Evolutionary conservation across 2,329 filamentous ascomycete species (phyloP).

Genomic region (Fusarium robinianum): DNA sequence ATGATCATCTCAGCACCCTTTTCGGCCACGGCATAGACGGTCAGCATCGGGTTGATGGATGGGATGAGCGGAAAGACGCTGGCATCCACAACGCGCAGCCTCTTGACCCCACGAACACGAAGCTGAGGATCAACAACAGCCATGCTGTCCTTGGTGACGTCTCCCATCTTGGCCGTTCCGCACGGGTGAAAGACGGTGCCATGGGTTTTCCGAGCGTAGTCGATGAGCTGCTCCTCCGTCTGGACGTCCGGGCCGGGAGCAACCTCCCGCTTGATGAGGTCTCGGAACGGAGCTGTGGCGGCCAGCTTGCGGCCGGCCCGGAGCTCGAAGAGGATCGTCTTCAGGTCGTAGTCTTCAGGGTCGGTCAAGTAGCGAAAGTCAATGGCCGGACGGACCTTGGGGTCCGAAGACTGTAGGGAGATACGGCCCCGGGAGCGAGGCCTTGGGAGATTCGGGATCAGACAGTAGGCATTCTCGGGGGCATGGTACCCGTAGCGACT

Average conservation of each 20-base stretch:
- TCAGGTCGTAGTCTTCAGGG: constrained; percentile 78
- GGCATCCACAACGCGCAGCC: constrained; percentile 78
- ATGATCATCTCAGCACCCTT: constrained; percentile 76
- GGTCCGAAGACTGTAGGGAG: constrained; percentile 75
- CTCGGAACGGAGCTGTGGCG: constrained; percentile 72
- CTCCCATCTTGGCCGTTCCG: constrained; percentile 89
- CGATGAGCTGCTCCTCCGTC: constrained; percentile 75
- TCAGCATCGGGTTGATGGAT: constrained; percentile 86
- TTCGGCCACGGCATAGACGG: constrained; percentile 80
- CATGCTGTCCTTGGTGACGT: constrained; percentile 65
- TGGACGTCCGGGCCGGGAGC: constrained; percentile 73
- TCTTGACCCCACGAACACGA: constrained; percentile 70
- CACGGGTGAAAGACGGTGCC: constrained; percentile 91
- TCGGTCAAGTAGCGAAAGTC: constrained; percentile 90
- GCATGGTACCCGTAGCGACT: too few relatives aligned
- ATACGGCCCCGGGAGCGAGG: constrained; percentile 75
- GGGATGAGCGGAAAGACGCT: constrained; percentile 85
- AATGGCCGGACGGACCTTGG: constrained; percentile 74
- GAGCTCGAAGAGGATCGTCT: constrained; percentile 75
- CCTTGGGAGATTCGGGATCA: constrained; percentile 88
- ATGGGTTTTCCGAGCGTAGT: constrained; percentile 77
- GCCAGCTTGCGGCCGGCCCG: constrained; percentile 74
- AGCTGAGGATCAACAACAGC: constrained; percentile 78
- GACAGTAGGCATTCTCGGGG: too few relatives aligned
- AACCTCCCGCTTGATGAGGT: constrained; percentile 80